Conservation (phyloP, 2,329 filamentous ascomycete species). For the Fusarium kyushuense region DNA sequence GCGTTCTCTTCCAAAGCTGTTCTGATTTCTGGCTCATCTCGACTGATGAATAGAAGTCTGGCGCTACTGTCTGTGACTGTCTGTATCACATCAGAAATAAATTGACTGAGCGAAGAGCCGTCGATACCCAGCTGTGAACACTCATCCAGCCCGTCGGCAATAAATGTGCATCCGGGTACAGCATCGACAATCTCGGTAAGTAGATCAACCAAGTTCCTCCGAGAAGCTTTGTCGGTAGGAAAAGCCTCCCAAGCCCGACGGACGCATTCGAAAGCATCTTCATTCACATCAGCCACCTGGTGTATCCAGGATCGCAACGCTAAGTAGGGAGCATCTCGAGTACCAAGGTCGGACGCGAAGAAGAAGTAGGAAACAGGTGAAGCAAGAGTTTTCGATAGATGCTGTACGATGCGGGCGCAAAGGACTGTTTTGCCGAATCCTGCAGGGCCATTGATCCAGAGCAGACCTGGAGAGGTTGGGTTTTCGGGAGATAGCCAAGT, state of each 20-base stretch:
- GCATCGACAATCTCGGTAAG: constrained; percentile 28
- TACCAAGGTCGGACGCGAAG: constrained; percentile 48
- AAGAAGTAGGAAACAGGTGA: constrained; percentile 49
- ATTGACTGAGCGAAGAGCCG: constrained; percentile 10
- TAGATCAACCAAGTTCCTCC: constrained; percentile 29
- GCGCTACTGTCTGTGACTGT: constrained; percentile 13
- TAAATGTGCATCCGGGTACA: constrained; percentile 39
- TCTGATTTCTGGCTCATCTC: constrained; percentile 45
- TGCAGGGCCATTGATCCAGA: constrained; percentile 21
- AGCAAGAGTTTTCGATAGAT: constrained; percentile 9
- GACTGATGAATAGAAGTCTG: constrained; percentile 46
- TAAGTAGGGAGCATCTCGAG: constrained; percentile 43
- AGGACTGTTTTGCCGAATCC: constrained; percentile 53
- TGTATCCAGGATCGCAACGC: constrained; percentile 49
- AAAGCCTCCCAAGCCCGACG: constrained; percentile 29
- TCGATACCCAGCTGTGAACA: constrained; percentile 27
- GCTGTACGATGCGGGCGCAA: constrained; percentile 47
- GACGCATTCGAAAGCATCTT: background rate
- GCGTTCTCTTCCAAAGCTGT: background rate
- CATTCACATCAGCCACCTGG: fast-evolving
- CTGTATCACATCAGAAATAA: constrained; percentile 32
- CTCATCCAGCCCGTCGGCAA: constrained; percentile 54
- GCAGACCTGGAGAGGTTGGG: fast-evolving
- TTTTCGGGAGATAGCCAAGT: fast-evolving
- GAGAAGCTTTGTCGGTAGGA: constrained; percentile 32